Conservation (phyloP, 768 basidiomycete genomes). For the Psilocybe subaeruginosa region DNA sequence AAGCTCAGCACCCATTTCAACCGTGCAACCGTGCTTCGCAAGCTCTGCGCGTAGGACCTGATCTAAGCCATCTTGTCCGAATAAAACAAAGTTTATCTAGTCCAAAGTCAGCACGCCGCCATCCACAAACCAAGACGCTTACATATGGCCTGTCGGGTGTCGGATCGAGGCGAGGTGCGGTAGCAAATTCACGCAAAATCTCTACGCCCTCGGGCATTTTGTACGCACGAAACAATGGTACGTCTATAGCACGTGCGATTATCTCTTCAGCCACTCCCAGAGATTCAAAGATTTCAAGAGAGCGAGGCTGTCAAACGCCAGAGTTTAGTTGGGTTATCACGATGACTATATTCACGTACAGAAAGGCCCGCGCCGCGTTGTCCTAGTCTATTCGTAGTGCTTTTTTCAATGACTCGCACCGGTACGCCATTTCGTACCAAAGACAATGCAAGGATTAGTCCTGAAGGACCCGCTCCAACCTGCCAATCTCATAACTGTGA, state of each 20-base stretch:
- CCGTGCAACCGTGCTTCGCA: slow-evolving; percentile 29
- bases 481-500: slow-evolving; percentile 11
- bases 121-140: background rate
- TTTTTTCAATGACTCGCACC: slow-evolving; percentile 55
- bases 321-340: background rate
- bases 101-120: background rate
- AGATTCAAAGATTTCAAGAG: slow-evolving; percentile 42
- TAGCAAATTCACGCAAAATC: slow-evolving; percentile 28
- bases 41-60: slow-evolving; percentile 35
- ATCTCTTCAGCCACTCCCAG: slow-evolving; percentile 40
- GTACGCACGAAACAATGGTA: slow-evolving; percentile 32
- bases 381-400: slow-evolving; percentile 30
- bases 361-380: slow-evolving; percentile 40
- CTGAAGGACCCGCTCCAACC: slow-evolving; percentile 50
- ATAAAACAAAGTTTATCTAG: slow-evolving; percentile 10
- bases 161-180: slow-evolving; percentile 25
- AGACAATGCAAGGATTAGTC: slow-evolving; percentile 41
- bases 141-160: slow-evolving; percentile 36
- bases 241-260: slow-evolving; percentile 22
- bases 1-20: slow-evolving; percentile 49
- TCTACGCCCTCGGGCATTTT: slow-evolving; percentile 30
- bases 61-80: slow-evolving; percentile 39
- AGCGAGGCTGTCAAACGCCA: slow-evolving; percentile 36
- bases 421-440: slow-evolving; percentile 48
- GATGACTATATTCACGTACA: slow-evolving; percentile 19